A percentile compares a stretch with the other conserved stretches of the same genome.
phyloP scores from a whole-genome alignment of 306 rosid genomes.

The Cucumis sativus region Cucumber_9930_V3 NC_026660.2:10679001-10679500 shows the following conservation, averaged over 20 bases:
- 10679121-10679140: too few species aligned
- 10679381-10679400: not conserved
- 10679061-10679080: too few species aligned
- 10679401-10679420: not conserved
- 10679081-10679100: too few species aligned
- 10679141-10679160: too few species aligned
- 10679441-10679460: not conserved
- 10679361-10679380: not conserved
- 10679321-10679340: not conserved
- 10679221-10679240: not conserved
- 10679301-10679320: not conserved
- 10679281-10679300: not conserved
- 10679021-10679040: too few species aligned
- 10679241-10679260: not conserved
- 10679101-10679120: too few species aligned
- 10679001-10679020: too few species aligned
- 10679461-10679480: not conserved
- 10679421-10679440: not conserved
- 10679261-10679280: not conserved
- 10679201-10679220: not conserved
- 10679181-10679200: too few species aligned
- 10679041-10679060: too few species aligned
- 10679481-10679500: not conserved
- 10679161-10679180: too few species aligned
- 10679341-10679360: not conserved